Percentiles rank a stretch among this genome's conserved stretches.
Evolutionary conservation across 345 rosid species (phyloP).

Genomic region (Xanthoceras sorbifolium): DNA sequence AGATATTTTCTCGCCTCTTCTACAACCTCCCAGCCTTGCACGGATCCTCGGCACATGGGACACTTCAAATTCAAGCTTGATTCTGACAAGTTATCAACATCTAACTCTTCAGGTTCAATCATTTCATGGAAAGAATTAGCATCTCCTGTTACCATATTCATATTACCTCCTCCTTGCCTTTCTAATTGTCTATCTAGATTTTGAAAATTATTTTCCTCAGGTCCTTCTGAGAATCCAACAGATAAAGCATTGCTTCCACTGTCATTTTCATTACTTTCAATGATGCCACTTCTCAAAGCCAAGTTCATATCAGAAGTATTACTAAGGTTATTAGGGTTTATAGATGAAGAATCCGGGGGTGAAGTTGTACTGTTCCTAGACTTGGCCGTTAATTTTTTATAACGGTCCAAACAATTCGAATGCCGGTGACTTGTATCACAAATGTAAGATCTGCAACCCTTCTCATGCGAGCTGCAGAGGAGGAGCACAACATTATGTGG

Average conservation of each 20-base stretch:
- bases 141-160: conserved; percentile 33
- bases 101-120: conserved; percentile 40
- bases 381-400: conserved; percentile 60
- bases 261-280: conserved; percentile 34
- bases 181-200: conserved; percentile 35
- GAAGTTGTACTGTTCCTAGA: conserved; percentile 40
- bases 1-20: conserved; percentile 82
- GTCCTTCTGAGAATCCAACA: conserved; percentile 28
- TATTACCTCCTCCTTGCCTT: conserved; percentile 33
- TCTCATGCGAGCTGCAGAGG: conserved; percentile 81
- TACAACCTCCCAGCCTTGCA: conserved; percentile 65
- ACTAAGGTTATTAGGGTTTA: conserved; percentile 30
- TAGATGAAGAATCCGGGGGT: conserved; percentile 35
- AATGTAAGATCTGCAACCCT: conserved; percentile 90
- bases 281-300: conserved; percentile 33
- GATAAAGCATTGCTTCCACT: conserved; percentile 28
- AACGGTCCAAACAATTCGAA: conserved; percentile 88
- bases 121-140: conserved; percentile 41
- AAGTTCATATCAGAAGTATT: conserved; percentile 39
- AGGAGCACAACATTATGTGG: conserved; percentile 97
- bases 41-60: conserved; percentile 79
- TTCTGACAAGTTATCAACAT: conserved; percentile 38
- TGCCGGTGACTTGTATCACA: conserved; percentile 94
- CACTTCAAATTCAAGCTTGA: conserved; percentile 55
- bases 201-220: conserved; percentile 24